Conservation (phyloP, 2,329 filamentous ascomycete genomes). For the Xylaria sp. region DNA sequence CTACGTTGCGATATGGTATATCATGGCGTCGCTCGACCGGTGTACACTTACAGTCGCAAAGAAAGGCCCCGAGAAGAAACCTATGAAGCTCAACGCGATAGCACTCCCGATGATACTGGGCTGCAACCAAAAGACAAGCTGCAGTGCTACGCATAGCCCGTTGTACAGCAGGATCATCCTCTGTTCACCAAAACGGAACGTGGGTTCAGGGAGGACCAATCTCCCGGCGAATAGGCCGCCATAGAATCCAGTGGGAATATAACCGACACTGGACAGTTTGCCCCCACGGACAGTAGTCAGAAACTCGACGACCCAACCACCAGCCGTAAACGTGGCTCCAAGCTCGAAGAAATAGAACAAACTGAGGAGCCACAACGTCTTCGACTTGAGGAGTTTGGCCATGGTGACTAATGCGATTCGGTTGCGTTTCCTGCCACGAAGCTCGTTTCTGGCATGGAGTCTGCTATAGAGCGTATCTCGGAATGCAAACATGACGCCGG, state of each 20-base stretch:
- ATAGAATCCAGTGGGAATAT: slow-evolving; percentile 56
- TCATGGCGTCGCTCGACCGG: background rate
- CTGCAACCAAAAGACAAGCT: slow-evolving; percentile 59
- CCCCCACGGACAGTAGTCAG: slow-evolving; percentile 55
- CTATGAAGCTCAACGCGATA: slow-evolving; percentile 46
- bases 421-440: slow-evolving; percentile 25
- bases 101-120: slow-evolving; percentile 53
- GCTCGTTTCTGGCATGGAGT: slow-evolving; percentile 2
- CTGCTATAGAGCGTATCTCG: slow-evolving; percentile 39
- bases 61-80: slow-evolving; percentile 50
- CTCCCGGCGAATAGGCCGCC: slow-evolving; percentile 54
- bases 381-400: slow-evolving; percentile 39
- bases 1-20: background rate
- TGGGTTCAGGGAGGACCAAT: slow-evolving; percentile 53
- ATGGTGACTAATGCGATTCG: slow-evolving; percentile 40
- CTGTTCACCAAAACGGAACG: slow-evolving; percentile 52
- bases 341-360: slow-evolving; percentile 61
- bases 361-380: slow-evolving; percentile 52
- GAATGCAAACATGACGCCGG: slow-evolving; percentile 44
- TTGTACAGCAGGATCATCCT: slow-evolving; percentile 53
- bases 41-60: slow-evolving; percentile 44
- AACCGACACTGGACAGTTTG: slow-evolving; percentile 46
- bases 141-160: slow-evolving; percentile 46
- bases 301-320: slow-evolving; percentile 62
- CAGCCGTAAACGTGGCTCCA: slow-evolving; percentile 49